These are phyloP conservation scores for Angomonas ambiguus DNA, from an alignment of 208 protist species.

Conservation along the genomic window DNA sequence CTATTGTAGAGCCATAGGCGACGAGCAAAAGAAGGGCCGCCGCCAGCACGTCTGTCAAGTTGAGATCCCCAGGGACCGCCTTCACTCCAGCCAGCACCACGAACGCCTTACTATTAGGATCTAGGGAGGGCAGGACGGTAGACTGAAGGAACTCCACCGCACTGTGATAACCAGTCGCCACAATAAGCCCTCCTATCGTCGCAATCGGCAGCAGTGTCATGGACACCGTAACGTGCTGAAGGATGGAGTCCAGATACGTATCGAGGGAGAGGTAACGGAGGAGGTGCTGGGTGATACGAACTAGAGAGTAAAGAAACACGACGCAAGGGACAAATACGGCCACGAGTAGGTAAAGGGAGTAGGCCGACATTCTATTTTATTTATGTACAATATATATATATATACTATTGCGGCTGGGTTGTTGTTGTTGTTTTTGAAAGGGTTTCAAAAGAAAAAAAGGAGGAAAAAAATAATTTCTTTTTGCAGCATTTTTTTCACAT, in stretches of 20 bases:
- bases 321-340: too few relatives aligned
- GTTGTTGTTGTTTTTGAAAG: too few relatives aligned
- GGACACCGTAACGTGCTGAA: conserved; percentile 36
- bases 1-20: conserved; percentile 39
- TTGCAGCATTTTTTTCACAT: too few relatives aligned
- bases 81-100: conserved; percentile 4
- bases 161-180: conserved; percentile 16
- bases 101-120: conserved; percentile 14
- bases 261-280: too few relatives aligned
- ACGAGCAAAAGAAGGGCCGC: conserved; percentile 54
- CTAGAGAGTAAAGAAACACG: too few relatives aligned
- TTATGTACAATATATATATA: too few relatives aligned
- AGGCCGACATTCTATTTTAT: too few relatives aligned
- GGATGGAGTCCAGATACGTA: neutral
- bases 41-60: conserved; percentile 34
- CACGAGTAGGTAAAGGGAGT: too few relatives aligned
- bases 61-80: conserved; percentile 21
- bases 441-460: too few relatives aligned
- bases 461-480: too few relatives aligned
- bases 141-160: conserved; percentile 11
- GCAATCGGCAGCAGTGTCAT: conserved; percentile 32
- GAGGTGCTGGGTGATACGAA: too few relatives aligned
- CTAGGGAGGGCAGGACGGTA: neutral
- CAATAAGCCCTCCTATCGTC: conserved; percentile 13
- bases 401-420: too few relatives aligned